phyloP scores from a whole-genome alignment of 192 early-diverging fungal species.

The Coemansia sp. region DNA sequence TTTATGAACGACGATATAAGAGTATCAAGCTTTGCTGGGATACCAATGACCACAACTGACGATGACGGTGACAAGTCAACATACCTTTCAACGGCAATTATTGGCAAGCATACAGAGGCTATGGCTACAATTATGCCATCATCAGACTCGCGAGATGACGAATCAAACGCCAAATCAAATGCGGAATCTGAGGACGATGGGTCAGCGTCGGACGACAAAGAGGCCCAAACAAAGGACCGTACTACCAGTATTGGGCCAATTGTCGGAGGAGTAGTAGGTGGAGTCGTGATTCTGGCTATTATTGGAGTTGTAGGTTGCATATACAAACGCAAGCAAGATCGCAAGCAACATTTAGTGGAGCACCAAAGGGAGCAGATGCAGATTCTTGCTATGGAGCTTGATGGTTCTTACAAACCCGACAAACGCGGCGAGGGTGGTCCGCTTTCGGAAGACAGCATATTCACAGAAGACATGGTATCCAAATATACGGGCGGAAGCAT shows the following conservation, averaged over 20 bases:
- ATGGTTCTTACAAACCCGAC: slow-evolving; percentile 38
- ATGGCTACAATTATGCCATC: not conserved
- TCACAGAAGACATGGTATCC: slow-evolving; percentile 46
- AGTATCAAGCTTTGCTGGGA: slow-evolving; percentile 34
- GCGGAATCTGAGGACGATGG: not conserved
- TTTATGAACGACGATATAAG: slow-evolving; percentile 35
- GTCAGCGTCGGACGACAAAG: not conserved
- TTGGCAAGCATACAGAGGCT: not conserved
- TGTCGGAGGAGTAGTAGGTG: slow-evolving; percentile 29
- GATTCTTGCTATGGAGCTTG: slow-evolving; percentile 44
- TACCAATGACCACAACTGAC: slow-evolving; percentile 35
- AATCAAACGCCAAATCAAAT: not conserved
- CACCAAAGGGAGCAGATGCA: slow-evolving; percentile 48
- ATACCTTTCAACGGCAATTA: slow-evolving; percentile 20
- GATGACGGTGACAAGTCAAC: slow-evolving; percentile 18
- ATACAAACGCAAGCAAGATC: slow-evolving; percentile 35
- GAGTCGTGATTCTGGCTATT: slow-evolving; percentile 20
- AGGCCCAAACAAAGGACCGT: not conserved
- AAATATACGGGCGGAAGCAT: slow-evolving; percentile 36
- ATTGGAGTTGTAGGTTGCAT: slow-evolving; percentile 26
- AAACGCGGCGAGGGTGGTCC: slow-evolving; percentile 14
- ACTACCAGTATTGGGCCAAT: slow-evolving; percentile 29
- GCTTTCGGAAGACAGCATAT: slow-evolving; percentile 23
- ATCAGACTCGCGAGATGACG: not conserved
- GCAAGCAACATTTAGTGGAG: slow-evolving; percentile 40